Evolutionary conservation across 179 eudicot species (phyloP), one percentile per base, ranked within the genome.

Genomic region (Corrigiola litoralis): DNA sequence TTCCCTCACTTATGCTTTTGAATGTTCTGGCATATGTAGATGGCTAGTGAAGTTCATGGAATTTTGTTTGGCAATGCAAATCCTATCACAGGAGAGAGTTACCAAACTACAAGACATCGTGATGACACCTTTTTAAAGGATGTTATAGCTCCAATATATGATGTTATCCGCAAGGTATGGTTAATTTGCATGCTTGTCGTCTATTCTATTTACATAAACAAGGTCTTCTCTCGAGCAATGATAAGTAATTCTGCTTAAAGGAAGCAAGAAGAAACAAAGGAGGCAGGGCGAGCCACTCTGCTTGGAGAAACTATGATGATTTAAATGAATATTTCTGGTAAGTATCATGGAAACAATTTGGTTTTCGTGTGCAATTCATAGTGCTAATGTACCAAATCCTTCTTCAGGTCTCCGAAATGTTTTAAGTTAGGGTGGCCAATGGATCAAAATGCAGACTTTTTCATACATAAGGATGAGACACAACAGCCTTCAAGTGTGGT

Each of bases 221-320:
- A 58, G 36, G 61, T 38, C 16, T 47, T 65, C 4, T 24, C 50
- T 61, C 31, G 65, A 41, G 64, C 12, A 48, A 12, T 57, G 66
- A 64, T 61, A 25, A 41, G 38, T 2, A 28, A 13, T 77, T 77
- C 32, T 75, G 63, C 27, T 44, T 34, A 68, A 76, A 95, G 99
- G 99, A 95, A 91, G 95, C 82, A 37, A 79, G 66, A 80, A 88
- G 84, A 77, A 88, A 85, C 59, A 81, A 75, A 81, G 79, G 75
- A 58, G 99, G 99, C 72, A 95, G 77, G 77, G 88, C 96, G 70
- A 91, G 97, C 69, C 99, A 95, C 81, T 86, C 99, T 64, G 83
- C 88, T 49, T 91, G 97, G 99, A 85, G 99, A 76, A 95, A 95
- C 67, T 95, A 95, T 72, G 99, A 95, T 68, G 99, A 95, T 79